Evolutionary conservation across 495 filamentous ascomycete genomes (phyloP), one percentile per base, ranked within the genome.

Genomic region (Opeltia flavorubescens): DNA sequence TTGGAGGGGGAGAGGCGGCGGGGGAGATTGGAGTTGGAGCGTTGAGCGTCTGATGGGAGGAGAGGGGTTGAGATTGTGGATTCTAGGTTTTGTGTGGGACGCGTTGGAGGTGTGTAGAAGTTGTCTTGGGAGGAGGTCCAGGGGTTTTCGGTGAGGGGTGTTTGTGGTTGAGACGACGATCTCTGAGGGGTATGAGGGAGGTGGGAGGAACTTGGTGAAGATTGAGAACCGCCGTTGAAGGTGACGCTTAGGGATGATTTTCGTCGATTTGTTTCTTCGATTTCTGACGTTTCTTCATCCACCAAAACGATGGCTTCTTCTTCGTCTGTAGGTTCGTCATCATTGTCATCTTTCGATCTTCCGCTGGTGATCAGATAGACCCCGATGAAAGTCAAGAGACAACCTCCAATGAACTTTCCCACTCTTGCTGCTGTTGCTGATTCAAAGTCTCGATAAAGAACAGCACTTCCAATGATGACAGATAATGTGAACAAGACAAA

Each of bases 401-500:
- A 96, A 26, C 91, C 91, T 4, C 84, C 86, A 28, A 89, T 66
- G 53, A 98, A 98, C 55, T 94, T 94, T 15, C 65, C 61, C 15
- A 83, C 82, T 48, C 84, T 79, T 25, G 75, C 68, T 23, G 67
- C 58, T 0, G 76, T 77, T 6, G 85, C 82, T 3, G 80, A 81
- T 58, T 95, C 80, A 56, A 98, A 98, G 62, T 98, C 91, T 5
- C 87, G 78, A 58, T 95, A 98, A 9, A 98, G 64, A 23, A 98
- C 70, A 1, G 91, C 88, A 60, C 85, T 93, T 38, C 91, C 91
- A 43, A 94, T 74, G 55, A 98, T 96, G 44, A 98, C 91, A 2
- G 81, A 94, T 5, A 98, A 68, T 0, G 91, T 98, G 61, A 98
- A 98, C 31, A 94, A 72, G 23, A 98, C 91, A 54, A 98, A 98